Conservation (phyloP, 2,329 filamentous ascomycete species). For the Apiospora phragmitis region DNA sequence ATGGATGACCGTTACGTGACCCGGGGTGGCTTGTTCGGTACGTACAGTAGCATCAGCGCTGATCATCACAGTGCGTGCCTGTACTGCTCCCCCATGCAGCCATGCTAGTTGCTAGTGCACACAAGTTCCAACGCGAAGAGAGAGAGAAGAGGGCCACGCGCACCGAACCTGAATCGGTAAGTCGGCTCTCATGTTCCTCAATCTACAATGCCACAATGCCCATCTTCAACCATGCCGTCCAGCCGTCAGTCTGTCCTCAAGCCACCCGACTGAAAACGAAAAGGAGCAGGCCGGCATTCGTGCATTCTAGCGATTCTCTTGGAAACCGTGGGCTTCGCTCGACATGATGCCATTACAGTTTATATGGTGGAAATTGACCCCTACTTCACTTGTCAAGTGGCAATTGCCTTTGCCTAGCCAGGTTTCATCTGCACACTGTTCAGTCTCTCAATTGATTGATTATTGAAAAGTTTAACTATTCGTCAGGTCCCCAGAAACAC, state of each 20-base stretch:
- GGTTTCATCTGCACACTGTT: slow-evolving; percentile 5
- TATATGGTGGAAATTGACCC: slow-evolving; percentile 2
- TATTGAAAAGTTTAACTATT: slow-evolving; percentile 8
- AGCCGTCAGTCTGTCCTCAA: background rate
- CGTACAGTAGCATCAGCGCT: slow-evolving; percentile 3
- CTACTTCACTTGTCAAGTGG: background rate
- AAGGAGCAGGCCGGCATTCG: background rate
- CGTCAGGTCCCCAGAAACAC: background rate
- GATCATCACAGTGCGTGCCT: slow-evolving; percentile 4
- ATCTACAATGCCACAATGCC: background rate
- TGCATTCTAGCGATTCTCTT: background rate
- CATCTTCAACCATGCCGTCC: background rate
- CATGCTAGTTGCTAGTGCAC: background rate
- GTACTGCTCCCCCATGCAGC: background rate
- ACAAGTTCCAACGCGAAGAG: background rate
- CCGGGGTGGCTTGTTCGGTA: slow-evolving; percentile 6
- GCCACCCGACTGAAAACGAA: background rate
- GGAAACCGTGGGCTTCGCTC: background rate
- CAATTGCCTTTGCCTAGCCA: background rate
- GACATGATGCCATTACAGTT: background rate
- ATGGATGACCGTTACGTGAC: slow-evolving; percentile 3
- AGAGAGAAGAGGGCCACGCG: background rate
- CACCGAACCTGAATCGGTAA: background rate
- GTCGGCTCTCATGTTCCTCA: background rate
- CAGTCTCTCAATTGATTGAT: slow-evolving; percentile 9